Conservation (phyloP, 257 asterid species). For the Jacaranda copaia region DNA sequence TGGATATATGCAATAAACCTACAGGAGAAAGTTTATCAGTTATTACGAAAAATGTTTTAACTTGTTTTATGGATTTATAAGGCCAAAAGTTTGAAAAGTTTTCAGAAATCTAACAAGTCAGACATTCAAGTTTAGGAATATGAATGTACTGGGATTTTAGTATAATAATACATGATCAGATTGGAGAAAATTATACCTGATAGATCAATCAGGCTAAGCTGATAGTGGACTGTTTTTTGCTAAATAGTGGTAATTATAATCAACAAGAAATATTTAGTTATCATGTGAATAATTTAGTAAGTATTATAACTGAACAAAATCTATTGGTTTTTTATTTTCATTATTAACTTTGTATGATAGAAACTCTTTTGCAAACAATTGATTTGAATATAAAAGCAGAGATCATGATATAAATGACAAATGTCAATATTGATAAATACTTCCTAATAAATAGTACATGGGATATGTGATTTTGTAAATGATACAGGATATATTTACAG, state of each 20-base stretch:
- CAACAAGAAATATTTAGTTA: background rate
- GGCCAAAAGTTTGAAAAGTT: conserved; percentile 15
- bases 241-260: background rate
- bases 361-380: background rate
- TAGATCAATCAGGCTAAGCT: background rate
- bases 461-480: background rate
- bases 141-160: conserved; percentile 9
- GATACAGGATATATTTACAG: background rate
- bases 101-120: conserved; percentile 12
- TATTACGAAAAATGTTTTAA: background rate
- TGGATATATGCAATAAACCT: background rate
- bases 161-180: background rate
- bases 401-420: background rate
- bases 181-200: background rate
- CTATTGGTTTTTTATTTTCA: background rate
- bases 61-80: conserved; percentile 15
- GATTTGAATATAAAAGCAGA: background rate
- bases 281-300: background rate
- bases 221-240: background rate
- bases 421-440: background rate
- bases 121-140: conserved; percentile 8
- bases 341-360: background rate
- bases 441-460: background rate
- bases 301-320: background rate
- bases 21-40: background rate